Evolutionary conservation across 768 basidiomycete species (phyloP), one percentile per base, ranked within the genome.

Genomic region (Mycena olivaceomarginata): DNA sequence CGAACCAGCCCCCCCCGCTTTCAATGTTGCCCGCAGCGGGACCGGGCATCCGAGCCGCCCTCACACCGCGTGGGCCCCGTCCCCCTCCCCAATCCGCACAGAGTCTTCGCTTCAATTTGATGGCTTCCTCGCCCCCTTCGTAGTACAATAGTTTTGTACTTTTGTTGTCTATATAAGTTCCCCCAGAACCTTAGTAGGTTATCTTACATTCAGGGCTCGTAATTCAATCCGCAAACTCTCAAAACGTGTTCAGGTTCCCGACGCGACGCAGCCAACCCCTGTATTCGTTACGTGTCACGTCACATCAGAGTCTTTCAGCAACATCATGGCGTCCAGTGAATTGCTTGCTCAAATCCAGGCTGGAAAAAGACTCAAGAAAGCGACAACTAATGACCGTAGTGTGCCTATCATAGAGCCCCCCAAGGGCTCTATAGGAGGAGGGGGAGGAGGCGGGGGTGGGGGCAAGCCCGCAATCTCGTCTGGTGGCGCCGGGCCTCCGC

Each of bases 321-420:
- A 64, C 69, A 53, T 67, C 73, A 96, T 96, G 95, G 94, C 94
- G 7, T 94, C 93, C 43, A 90, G 90, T 80, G 96, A 94, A 78
- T 90, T 97, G 56, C 85, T 97, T 76, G 91, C 93, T 75, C 93
- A 95, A 81, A 97, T 97, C 51, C 96, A 97, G 85, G 90, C 93
- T 0, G 97, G 97, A 40, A 97, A 91, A 85, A 91, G 74, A 74
- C 89, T 98, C 70, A 97, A 94, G 88, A 98, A 97, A 84, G 87
- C 95, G 5, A 90, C 91, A 71, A 98, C 96, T 3, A 91, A 93
- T 88, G 97, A 98, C 83, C 90, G 95, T 46, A 97, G 96, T 85
- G 92, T 88, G 11, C 95, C 96, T 5, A 10, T 70, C 0, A 43
- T 97, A 66, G 94, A 94, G 9, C 77, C 83, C 18, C 84, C 87